Evolutionary conservation across 2,329 filamentous ascomycete genomes (phyloP).

Genomic region (Penicillium sp.): DNA sequence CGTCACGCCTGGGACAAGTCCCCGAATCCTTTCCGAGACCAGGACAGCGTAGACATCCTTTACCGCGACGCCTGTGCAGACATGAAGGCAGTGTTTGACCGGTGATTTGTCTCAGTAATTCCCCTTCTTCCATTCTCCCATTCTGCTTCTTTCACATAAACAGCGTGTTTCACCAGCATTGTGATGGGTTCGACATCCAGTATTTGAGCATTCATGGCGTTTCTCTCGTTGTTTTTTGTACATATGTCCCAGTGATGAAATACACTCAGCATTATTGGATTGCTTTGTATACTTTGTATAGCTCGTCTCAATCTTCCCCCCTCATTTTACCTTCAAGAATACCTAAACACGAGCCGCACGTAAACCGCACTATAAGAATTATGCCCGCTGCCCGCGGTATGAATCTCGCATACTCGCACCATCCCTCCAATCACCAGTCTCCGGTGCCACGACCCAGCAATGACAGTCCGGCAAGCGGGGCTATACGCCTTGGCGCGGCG

Average conservation of each 20-base stretch:
- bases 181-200: not conserved
- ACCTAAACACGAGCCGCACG: not conserved
- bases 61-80: constrained; percentile 46
- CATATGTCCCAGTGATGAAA: not conserved
- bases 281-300: too few species aligned
- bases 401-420: not conserved
- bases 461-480: not conserved
- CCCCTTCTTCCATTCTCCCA: not conserved
- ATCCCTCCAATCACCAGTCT: constrained; percentile 3
- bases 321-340: too few species aligned
- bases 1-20: constrained; percentile 51
- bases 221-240: constrained; percentile 2
- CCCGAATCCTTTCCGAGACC: constrained; percentile 48
- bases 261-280: too few species aligned
- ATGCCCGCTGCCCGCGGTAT: not conserved
- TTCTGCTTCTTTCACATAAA: not conserved
- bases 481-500: not conserved
- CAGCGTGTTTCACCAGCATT: constrained; percentile 3
- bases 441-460: constrained; percentile 6
- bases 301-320: too few species aligned
- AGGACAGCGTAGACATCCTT: constrained; percentile 40
- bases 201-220: constrained; percentile 8
- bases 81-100: constrained; percentile 43
- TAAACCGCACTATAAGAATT: not conserved
- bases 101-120: constrained; percentile 8